Evolutionary conservation across 257 asterid genomes (phyloP).

Genomic region (Nicotiana tomentosiformis): DNA sequence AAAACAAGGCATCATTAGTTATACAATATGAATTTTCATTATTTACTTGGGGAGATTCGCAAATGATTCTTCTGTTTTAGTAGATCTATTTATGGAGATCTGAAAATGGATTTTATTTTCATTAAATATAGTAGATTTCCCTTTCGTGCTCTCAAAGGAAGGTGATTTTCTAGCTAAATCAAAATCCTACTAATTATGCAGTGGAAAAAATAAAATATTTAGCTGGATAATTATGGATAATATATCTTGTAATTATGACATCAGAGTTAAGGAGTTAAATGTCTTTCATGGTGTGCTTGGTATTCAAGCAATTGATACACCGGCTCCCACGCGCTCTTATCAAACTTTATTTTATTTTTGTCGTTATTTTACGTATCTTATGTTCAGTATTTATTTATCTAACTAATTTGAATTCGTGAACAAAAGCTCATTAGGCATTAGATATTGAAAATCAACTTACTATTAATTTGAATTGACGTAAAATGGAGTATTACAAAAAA

Average conservation of each 20-base stretch:
- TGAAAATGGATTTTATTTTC: not conserved
- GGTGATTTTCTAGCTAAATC: not conserved
- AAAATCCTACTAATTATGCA: not conserved
- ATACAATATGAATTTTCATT: not conserved
- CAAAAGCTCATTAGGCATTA: too few species aligned
- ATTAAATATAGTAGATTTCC: not conserved
- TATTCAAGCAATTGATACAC: not conserved
- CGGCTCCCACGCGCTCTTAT: not conserved
- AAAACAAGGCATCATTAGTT: not conserved
- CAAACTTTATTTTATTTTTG: not conserved
- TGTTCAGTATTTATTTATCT: too few species aligned
- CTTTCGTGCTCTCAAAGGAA: not conserved
- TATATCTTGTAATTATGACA: not conserved
- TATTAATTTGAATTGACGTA: too few species aligned
- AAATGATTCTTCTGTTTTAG: not conserved
- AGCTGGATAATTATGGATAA: not conserved
- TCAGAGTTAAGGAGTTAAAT: not conserved
- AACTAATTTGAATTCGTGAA: too few species aligned
- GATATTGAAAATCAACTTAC: too few species aligned
- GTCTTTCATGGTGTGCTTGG: not conserved
- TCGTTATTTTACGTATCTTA: not conserved
- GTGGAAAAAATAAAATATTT: not conserved
- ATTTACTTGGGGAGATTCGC: not conserved
- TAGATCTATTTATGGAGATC: not conserved
- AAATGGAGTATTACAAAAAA: too few species aligned